These are phyloP conservation scores for Torulaspora delbrueckii DNA, from an alignment of 805 yeast genomes.

Conservation along the genomic window DNA sequence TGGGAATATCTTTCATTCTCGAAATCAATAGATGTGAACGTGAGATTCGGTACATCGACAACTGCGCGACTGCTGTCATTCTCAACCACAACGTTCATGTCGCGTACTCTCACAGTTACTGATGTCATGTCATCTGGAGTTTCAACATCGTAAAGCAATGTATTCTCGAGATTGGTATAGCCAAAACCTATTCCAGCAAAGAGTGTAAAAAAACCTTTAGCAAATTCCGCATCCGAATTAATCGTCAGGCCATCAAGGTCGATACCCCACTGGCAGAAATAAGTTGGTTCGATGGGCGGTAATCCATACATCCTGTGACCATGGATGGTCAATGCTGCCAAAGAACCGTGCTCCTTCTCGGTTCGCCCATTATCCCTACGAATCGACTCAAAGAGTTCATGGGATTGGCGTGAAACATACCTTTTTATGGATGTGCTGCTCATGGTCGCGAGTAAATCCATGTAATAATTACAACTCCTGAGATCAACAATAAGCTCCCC, in stretches of 20 bases:
- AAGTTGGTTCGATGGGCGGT: conserved; percentile 85
- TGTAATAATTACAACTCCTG: conserved; percentile 85
- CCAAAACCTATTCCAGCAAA: conserved; percentile 54
- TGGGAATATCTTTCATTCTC: conserved; percentile 62
- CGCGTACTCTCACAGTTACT: conserved; percentile 51
- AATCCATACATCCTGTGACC: conserved; percentile 92
- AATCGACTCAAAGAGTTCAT: conserved; percentile 30
- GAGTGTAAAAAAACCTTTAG: conserved; percentile 42
- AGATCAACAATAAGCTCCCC: conserved; percentile 68
- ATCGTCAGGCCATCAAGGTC: conserved; percentile 54
- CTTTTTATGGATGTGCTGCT: conserved; percentile 18
- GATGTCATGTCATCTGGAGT: conserved; percentile 64
- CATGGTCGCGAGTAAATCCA: conserved; percentile 77
- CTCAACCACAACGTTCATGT: conserved; percentile 40
- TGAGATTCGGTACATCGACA: conserved; percentile 26
- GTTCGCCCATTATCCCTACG: conserved; percentile 22
- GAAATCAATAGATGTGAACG: conserved; percentile 57
- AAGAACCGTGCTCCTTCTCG: conserved; percentile 19
- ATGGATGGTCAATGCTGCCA: conserved; percentile 55
- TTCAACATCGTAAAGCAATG: conserved; percentile 53
- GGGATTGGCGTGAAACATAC: conserved; percentile 13
- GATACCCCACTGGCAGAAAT: conserved; percentile 87
- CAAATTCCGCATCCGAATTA: conserved; percentile 45
- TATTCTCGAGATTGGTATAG: conserved; percentile 70
- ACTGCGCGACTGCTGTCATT: conserved; percentile 31